Percentiles rank a stretch among this genome's conserved stretches.
These are phyloP conservation scores for Fraxinus greggii DNA, from an alignment of 305 asterid species.

Conservation along the genomic window DNA sequence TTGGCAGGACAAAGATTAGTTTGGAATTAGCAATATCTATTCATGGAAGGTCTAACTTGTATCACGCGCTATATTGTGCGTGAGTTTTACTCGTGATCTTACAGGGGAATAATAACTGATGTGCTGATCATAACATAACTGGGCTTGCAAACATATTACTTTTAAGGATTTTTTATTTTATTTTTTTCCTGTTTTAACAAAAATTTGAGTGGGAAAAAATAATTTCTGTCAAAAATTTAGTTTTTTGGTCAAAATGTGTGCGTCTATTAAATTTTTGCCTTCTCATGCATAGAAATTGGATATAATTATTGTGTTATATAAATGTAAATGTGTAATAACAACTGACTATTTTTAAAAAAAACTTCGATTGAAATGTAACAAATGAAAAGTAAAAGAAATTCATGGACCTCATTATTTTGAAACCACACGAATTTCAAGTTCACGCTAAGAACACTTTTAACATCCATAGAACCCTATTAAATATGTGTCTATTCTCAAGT, in stretches of 20 bases:
- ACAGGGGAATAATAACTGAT: constrained; percentile 13
- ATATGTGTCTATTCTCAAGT: not conserved
- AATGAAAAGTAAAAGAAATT: not conserved
- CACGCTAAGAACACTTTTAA: not conserved
- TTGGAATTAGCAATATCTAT: constrained; percentile 38
- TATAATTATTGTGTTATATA: not conserved
- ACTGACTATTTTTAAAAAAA: not conserved
- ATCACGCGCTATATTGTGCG: not conserved
- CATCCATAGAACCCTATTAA: not conserved
- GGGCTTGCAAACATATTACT: constrained; percentile 18
- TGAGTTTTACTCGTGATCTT: not conserved
- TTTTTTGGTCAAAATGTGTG: not conserved
- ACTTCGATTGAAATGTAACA: not conserved
- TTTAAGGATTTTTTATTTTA: not conserved
- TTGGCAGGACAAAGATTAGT: constrained; percentile 38
- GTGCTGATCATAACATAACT: constrained; percentile 17
- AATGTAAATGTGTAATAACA: not conserved
- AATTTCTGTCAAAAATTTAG: not conserved
- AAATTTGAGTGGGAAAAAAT: not conserved
- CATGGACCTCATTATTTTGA: not conserved
- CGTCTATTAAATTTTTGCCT: not conserved
- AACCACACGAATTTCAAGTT: not conserved
- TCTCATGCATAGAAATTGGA: not conserved
- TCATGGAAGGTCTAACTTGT: constrained; percentile 14
- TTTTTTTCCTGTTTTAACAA: not conserved